Conservation (phyloP, 805 yeast species). For the Wickerhamomyces mucosus region DNA sequence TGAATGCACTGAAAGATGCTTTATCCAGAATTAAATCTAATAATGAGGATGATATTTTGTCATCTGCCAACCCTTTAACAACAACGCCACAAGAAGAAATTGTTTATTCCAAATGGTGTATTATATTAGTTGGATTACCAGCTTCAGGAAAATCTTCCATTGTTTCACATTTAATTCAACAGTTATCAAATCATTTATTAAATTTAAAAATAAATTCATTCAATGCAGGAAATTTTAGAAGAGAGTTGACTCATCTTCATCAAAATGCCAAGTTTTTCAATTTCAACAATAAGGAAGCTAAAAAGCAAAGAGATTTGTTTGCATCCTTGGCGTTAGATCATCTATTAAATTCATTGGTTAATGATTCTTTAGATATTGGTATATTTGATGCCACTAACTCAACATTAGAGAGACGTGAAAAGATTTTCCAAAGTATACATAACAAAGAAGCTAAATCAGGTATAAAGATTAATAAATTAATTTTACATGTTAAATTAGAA, state of each 20-base stretch:
- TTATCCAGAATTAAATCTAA: conserved; percentile 6
- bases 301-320: conserved; percentile 37
- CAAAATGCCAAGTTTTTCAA: conserved; percentile 34
- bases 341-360: conserved; percentile 31
- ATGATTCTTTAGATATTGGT: conserved; percentile 39
- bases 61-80: conserved; percentile 14
- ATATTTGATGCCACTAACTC: conserved; percentile 57
- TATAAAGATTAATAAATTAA: conserved; percentile 34
- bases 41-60: conserved; percentile 9
- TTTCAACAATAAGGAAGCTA: conserved; percentile 31
- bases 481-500: conserved; percentile 53
- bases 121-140: conserved; percentile 68
- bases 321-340: conserved; percentile 42
- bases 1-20: conserved; percentile 12
- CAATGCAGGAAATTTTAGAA: conserved; percentile 67
- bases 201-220: conserved; percentile 36
- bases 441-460: conserved; percentile 14
- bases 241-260: conserved; percentile 30
- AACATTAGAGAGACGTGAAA: conserved; percentile 31
- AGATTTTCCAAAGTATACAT: conserved; percentile 11
- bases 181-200: conserved; percentile 29
- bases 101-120: conserved; percentile 39
- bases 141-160: conserved; percentile 72
- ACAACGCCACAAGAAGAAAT: conserved; percentile 20
- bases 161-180: conserved; percentile 51